Evolutionary conservation across 2,329 filamentous ascomycete species (phyloP).

Genomic region (Fusarium protoensiforme): DNA sequence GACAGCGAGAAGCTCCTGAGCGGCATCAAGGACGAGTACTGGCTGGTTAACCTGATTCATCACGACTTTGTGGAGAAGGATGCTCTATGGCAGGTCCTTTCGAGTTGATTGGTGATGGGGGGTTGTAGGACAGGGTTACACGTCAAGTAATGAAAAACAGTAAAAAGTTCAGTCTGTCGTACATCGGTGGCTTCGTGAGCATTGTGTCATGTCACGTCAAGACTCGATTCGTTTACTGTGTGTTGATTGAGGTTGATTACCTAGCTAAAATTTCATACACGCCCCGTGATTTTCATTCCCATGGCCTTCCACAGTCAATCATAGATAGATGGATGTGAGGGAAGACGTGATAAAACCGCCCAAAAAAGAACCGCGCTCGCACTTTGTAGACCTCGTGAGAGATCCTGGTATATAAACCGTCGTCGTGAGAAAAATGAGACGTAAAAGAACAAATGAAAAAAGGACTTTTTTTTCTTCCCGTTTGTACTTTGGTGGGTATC

Average conservation of each 20-base stretch:
- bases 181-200: neutral
- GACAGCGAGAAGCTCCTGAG: conserved; percentile 78
- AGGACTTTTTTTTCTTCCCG: neutral
- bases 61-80: conserved; percentile 79
- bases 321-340: neutral
- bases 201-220: neutral
- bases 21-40: conserved; percentile 74
- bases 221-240: conserved; percentile 1
- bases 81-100: conserved; percentile 77
- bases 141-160: conserved; percentile 5
- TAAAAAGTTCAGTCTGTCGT: neutral
- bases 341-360: conserved; percentile 8
- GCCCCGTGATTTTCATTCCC: conserved; percentile 10
- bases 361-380: neutral
- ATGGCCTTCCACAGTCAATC: neutral
- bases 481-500: conserved; percentile 15
- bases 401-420: conserved; percentile 16
- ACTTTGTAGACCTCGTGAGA: neutral
- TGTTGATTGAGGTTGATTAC: neutral
- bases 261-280: conserved; percentile 19
- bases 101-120: conserved; percentile 45
- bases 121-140: neutral
- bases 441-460: neutral
- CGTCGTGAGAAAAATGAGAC: neutral
- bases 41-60: conserved; percentile 92